Conservation (phyloP, 2,329 filamentous ascomycete genomes). For the Cercospora sp. region DNA sequence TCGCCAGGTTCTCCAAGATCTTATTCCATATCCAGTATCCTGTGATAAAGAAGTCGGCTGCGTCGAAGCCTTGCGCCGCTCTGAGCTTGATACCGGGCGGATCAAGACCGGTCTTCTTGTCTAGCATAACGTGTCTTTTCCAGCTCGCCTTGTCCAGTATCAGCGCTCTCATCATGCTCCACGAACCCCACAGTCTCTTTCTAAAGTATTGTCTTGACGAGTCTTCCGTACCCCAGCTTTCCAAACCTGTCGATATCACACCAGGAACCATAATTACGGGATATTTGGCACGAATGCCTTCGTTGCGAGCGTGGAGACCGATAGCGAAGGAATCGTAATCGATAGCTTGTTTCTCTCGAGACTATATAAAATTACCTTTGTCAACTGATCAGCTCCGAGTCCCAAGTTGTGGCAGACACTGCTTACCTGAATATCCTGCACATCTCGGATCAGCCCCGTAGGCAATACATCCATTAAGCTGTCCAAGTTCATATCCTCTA, state of each 20-base stretch:
- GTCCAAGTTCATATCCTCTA: conserved; percentile 74
- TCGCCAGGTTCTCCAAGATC: conserved; percentile 93
- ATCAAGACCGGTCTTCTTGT: conserved; percentile 86
- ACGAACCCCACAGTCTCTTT: conserved; percentile 93
- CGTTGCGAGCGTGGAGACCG: conserved; percentile 74
- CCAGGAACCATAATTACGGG: conserved; percentile 97
- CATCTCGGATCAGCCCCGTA: conserved; percentile 79
- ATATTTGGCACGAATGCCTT: conserved; percentile 79
- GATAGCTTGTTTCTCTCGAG: conserved; percentile 82
- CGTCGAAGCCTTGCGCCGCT: conserved; percentile 94
- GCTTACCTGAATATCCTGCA: conserved; percentile 76
- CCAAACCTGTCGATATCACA: conserved; percentile 93
- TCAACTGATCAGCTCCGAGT: conserved; percentile 32
- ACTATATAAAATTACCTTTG: conserved; percentile 51
- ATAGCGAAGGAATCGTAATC: conserved; percentile 94
- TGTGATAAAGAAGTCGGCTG: conserved; percentile 88
- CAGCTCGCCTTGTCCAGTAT: conserved; percentile 90
- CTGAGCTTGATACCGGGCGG: conserved; percentile 86
- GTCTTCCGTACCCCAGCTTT: conserved; percentile 92
- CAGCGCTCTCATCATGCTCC: conserved; percentile 97
- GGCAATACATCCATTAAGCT: conserved; percentile 84
- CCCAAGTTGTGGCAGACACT: not conserved
- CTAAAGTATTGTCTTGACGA: conserved; percentile 86
- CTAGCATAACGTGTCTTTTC: conserved; percentile 97
- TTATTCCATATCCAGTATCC: conserved; percentile 99